Evolutionary conservation across 345 rosid species (phyloP), one percentile per base, ranked within the genome.

Genomic region (Cochlearia excelsa): DNA sequence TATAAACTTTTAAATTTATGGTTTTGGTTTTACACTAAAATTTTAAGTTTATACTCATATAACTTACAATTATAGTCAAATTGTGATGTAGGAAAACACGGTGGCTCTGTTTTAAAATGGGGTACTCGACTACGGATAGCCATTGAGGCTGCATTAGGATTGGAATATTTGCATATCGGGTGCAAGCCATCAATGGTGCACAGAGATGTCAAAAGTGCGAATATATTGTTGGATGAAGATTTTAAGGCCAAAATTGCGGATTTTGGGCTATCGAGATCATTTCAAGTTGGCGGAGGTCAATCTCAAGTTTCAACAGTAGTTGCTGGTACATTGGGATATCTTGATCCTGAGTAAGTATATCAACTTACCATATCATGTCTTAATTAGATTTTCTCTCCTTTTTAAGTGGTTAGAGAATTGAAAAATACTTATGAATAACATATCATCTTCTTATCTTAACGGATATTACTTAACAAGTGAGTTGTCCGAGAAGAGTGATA

Each of bases 401-500:
- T n/a, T n/a, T n/a, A n/a, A n/a, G n/a, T n/a, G n/a, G n/a, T n/a
- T n/a, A n/a, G n/a, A n/a, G n/a, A n/a, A n/a, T n/a, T n/a, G n/a
- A 23, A 23, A 10, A n/a, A 6, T 48, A 41, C 27, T 39, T 49
- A 57, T 57, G 4, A 66, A 47, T 40, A 3, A 33, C n/a, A 41
- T 27, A 31, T 8, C 2, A 50, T 30, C 1, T 46, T 9, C 9
- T 47, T 53, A 27, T 26, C 7, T 11, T 38, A 9, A 40, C 67
- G 76, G 77, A 57, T 64, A 49, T 42, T 62, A 57, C 40, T 26
- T 26, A 30, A 76, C 76, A 27, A 58, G 59, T 63, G 70, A 54
- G 10, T 49, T 81, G 9, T 54, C 67, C 1, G 71, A 61, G 69
- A 81, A 74, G 45, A 84, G 80, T 30, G 84, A 81, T 61, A 70